Conservation (phyloP, 2,329 filamentous ascomycete species). For the Xylaria sp. region DNA sequence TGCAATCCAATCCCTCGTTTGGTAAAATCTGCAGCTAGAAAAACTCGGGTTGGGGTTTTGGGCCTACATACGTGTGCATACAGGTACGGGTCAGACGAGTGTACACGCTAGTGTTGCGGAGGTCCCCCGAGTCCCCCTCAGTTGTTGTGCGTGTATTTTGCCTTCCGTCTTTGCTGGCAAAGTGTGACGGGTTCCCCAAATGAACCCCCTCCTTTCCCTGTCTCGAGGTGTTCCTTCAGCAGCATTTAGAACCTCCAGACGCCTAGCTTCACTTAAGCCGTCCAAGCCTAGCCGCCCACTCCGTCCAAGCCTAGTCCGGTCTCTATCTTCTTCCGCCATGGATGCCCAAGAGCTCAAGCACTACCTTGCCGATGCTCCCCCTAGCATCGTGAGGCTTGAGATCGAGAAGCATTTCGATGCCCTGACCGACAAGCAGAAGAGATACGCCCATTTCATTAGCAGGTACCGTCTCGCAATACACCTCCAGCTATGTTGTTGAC, state of each 20-base stretch:
- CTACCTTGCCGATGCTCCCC: conserved; percentile 89
- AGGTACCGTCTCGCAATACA: conserved; percentile 52
- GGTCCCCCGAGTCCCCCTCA: too few relatives aligned
- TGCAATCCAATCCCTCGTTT: not conserved
- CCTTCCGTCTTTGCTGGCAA: conserved; percentile 15
- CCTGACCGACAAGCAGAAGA: conserved; percentile 74
- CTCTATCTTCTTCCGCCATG: conserved; percentile 47
- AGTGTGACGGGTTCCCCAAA: too few relatives aligned
- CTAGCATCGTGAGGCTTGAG: conserved; percentile 82
- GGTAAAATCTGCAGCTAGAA: not conserved
- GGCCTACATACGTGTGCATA: not conserved
- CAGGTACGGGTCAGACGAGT: too few relatives aligned
- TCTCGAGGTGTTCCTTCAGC: conserved; percentile 28
- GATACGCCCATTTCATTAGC: conserved; percentile 90
- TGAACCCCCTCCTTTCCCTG: conserved; percentile 18
- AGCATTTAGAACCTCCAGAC: conserved; percentile 24
- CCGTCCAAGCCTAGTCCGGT: conserved; percentile 11
- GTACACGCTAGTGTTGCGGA: too few relatives aligned
- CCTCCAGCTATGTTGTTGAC: not conserved
- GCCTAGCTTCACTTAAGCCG: conserved; percentile 14
- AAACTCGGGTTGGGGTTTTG: not conserved
- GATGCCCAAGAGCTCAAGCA: conserved; percentile 66
- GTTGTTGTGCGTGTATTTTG: not conserved
- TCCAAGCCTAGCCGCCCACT: not conserved
- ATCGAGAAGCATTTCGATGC: conserved; percentile 93